These are phyloP conservation scores for Panus rudis DNA, from an alignment of 768 basidiomycete species.

Conservation along the genomic window DNA sequence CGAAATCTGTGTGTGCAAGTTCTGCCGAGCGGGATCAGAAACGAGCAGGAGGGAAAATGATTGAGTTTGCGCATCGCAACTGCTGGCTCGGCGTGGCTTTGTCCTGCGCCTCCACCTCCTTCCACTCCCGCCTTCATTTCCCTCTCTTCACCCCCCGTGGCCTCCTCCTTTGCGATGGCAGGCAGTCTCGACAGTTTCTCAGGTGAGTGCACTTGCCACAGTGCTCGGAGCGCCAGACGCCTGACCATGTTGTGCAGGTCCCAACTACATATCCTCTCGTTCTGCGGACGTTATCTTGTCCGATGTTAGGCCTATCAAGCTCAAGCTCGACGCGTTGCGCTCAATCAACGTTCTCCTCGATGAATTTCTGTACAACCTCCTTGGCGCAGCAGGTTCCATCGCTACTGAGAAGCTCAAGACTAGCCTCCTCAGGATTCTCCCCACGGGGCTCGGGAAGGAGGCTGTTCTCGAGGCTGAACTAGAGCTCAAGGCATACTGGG, in stretches of 20 bases:
- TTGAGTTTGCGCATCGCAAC: background rate
- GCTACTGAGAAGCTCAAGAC: slow-evolving; percentile 68
- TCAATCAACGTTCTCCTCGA: slow-evolving; percentile 78
- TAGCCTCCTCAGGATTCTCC: slow-evolving; percentile 63
- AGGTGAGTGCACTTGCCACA: slow-evolving; percentile 1
- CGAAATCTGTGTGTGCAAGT: too few relatives aligned
- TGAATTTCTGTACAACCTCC: slow-evolving; percentile 72
- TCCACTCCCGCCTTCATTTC: background rate
- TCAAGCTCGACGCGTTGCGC: slow-evolving; percentile 70
- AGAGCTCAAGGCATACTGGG: slow-evolving; percentile 86
- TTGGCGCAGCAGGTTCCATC: slow-evolving; percentile 60
- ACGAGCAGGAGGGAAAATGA: too few relatives aligned
- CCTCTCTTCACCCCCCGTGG: background rate
- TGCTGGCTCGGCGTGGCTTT: background rate
- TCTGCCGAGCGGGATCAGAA: too few relatives aligned
- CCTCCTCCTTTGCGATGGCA: slow-evolving; percentile 6
- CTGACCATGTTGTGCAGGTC: slow-evolving; percentile 30
- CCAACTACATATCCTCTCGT: slow-evolving; percentile 72
- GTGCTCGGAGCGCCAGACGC: background rate
- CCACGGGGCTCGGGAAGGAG: slow-evolving; percentile 83
- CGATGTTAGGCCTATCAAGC: slow-evolving; percentile 86
- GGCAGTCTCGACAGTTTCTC: slow-evolving; percentile 7
- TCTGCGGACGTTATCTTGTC: slow-evolving; percentile 90
- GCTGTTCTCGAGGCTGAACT: slow-evolving; percentile 90
- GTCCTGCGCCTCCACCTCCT: background rate